Base-by-base conservation (phyloP, 2,329 filamentous ascomycete species). In the Cladosporium halotolerans region DNA sequence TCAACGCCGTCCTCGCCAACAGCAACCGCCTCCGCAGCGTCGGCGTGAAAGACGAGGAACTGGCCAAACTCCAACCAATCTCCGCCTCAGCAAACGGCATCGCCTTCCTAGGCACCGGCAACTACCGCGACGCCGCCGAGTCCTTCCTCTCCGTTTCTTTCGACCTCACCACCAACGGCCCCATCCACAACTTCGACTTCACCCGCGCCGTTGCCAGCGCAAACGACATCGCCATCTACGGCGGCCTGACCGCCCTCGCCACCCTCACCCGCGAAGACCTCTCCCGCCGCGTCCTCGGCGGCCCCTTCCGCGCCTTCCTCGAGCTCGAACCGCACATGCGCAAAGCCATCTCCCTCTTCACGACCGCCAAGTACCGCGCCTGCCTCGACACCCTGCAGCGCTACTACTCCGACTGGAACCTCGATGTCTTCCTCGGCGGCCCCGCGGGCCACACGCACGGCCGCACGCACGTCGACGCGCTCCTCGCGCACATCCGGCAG, bases 271-370 rank as follows among this genome's bases (percentile, higher is more conserved):
- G 93, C 45, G 75, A 78, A 7, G 83, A 89, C 57, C 77, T 99
- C 18, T 86, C 93, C 68, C 74, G 72, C 5, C 76, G 77, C 6
- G 89, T 97, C 2, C 80, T 99, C 0, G 88, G 93, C 36, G 95
- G 89, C 65, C 75, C 76, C 33, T 99, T 99, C 74, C 86, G 93
- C 49, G 83, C 81, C 43, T 96, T 93, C 66, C 80, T 99, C 11
- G 93, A 97, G 68, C 79, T 95, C 1, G 93, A 97, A 70, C 90
- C 92, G 3, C 92, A 97, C 64, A 87, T 99, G 57, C 88, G 93
- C 58, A 91, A 91, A 55, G 92, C 93, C 10, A 87, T 99, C 62
- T 82, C 82, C 7, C 85, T 89, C 67, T 99, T 96, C 73, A 89
- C 92, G 62, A 89, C 87, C 61, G 89, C 89, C 56, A 88, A 95